Conservation (phyloP, 2,329 filamentous ascomycete species). For the Fusarium heterosporum region DNA sequence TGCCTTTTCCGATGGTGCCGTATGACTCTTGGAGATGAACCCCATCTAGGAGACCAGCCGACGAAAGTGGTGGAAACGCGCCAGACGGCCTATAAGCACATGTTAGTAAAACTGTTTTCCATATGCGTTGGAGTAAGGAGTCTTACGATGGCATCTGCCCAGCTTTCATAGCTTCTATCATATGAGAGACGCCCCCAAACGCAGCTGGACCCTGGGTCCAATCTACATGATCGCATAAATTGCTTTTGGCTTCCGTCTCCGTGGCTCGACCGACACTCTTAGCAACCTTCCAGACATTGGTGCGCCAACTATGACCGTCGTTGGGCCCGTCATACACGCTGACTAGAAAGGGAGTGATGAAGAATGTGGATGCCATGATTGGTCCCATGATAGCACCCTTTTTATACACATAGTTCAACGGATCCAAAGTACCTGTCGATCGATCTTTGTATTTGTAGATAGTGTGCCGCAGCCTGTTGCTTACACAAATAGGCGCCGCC, state of each 20-base stretch:
- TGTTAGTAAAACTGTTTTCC: not conserved
- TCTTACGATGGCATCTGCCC: not conserved
- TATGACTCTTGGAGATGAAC: constrained; percentile 3
- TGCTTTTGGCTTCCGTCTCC: not conserved
- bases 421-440: not conserved
- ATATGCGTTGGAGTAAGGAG: too few species aligned
- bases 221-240: constrained; percentile 5
- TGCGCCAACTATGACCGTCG: accelerated
- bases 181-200: not conserved
- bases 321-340: not conserved
- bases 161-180: constrained; percentile 9
- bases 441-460: not conserved
- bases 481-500: constrained; percentile 10
- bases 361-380: constrained; percentile 7
- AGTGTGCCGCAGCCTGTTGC: constrained; percentile 2
- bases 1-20: not conserved
- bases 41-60: not conserved
- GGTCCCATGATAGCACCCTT: not conserved
- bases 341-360: constrained; percentile 6
- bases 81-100: not conserved
- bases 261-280: not conserved
- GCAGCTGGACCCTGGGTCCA: constrained; percentile 16
- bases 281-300: not conserved
- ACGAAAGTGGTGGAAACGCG: constrained; percentile 14
- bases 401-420: not conserved